Base-by-base conservation (phyloP, 2,329 filamentous ascomycete species). In the Colletotrichum paranaense region DNA sequence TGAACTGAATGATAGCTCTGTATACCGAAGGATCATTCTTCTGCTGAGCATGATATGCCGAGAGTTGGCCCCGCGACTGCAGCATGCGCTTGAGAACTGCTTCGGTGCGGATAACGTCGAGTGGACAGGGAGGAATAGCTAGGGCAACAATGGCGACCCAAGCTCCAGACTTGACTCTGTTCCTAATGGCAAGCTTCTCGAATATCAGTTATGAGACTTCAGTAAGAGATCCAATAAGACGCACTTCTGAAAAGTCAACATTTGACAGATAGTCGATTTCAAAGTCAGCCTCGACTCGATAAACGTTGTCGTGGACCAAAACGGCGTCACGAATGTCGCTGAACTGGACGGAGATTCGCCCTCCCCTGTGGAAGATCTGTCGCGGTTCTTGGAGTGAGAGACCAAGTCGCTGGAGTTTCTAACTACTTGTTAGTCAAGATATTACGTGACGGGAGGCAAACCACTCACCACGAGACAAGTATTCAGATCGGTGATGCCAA, bases 271-370 rank as follows among this genome's bases (percentile, higher is more conserved):
- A 86, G 57, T 82, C 80, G 22, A 85, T 81, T 59, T 79, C 78
- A 88, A 89, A 92, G 42, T 83, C 82, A 12, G 84, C 81, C 58
- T 83, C 82, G 42, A 83, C 80, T 22, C 86, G 76, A 1, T 83
- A 81, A 32, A 88, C 79, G 63, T 86, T 87, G 14, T 86, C 82
- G 68, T 86, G 83, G 8, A 88, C 85, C 38, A 85, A 83, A 65
- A 85, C 87, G 7, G 91, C 86, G 79, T 92, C 90, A 62, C 89
- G 86, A 62, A 92, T 87, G 76, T 93, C 91, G 7, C 85, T 82
- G 76, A 93, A 92, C 5, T 86, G 87, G 28, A 91, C 81, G 70
- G 87, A 88, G 35, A 90, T 84, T 62, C 83, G 86, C 4, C 85
- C 84, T 57, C 79, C 80, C 26, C 62, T 64, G 49, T 57, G 64